Evolutionary conservation across 2,329 filamentous ascomycete genomes (phyloP), one percentile per base, ranked within the genome.

Genomic region (Hypocreales sp.): DNA sequence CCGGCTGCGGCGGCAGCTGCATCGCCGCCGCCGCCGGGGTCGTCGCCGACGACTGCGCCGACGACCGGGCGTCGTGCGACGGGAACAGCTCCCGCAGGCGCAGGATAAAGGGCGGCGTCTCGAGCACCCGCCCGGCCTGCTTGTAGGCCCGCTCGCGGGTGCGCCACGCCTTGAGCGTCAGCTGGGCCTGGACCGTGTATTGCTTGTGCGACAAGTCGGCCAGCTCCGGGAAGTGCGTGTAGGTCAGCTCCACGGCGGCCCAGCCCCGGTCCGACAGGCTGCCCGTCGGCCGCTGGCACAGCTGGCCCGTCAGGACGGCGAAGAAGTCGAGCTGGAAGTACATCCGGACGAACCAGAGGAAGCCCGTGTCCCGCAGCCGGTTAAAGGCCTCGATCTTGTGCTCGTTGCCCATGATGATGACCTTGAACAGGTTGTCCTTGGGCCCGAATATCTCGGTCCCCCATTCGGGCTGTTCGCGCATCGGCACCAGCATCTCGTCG

Each of bases 281-380:
- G 7, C 68, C 67, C 2, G 51, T 51, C 1, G 53, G 56, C 20
- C 62, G 60, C 18, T 58, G 52, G 34, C 55, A 60, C 9, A 73
- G 55, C 39, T 70, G 63, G 5, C 63, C 63, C 0, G 61, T 59
- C 42, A 70, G 55, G 40, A 67, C 68, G 20, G 61, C 50, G 33
- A 72, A 64, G 15, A 71, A 48, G 30, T 69, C 67, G 25, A 64
- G 46, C 38, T 71, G 66, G 42, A 72, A 69, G 38, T 69, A 60
- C 15, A 53, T 47, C 32, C 58, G 57, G 41, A 60, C 51, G 36
- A 63, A 70, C 68, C 68, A 73, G 8, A 63, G 39, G 40, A 70
- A 72, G 2, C 62, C 61, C 1, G 50, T 53, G 15, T 56, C 48
- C 12, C 49, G 45, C 36, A 60, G 49, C 3, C 52, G 40, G 15